Evolutionary conservation across 495 filamentous ascomycete species (phyloP), one percentile per base, ranked within the genome.

Genomic region (Patellaria atrata): DNA sequence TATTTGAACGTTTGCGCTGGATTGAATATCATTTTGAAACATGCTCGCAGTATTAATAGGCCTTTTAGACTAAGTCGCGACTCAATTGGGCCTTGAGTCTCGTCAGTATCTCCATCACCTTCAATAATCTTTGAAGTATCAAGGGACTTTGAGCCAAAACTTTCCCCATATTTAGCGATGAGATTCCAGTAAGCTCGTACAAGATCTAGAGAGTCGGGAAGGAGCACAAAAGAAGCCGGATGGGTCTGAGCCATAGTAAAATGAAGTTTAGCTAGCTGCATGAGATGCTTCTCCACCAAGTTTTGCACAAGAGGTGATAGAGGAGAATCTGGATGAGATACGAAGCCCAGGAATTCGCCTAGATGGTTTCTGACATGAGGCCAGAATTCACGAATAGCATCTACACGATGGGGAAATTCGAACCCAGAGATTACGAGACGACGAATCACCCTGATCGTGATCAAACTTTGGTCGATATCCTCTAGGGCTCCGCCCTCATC

Each of bases 211-310:
- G 82, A 82, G 40, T 80, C 71, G 2, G 84, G 80, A 4, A 97
- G 66, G 9, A 80, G 56, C 0, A 76, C 75, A 57, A 93, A 96
- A 18, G 80, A 76, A 4, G 75, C 74, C 7, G 84, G 76, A 48
- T 87, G 82, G 8, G 56, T 52, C 31, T 64, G 64, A 3, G 77
- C 71, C 77, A 94, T 87, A 25, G 84, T 73, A 15, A 89, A 62
- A 54, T 94, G 86, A 6, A 96, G 63, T 57, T 97, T 96, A 8
- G 87, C 74, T 29, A 94, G 73, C 51, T 94, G 87, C 31, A 91
- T 50, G 5, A 91, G 59, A 41, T 94, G 87, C 46, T 85, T 85
- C 42, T 81, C 79, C n/a, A 91, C 57, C 19, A 75, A 42, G 16
- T 60, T 55, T 16, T 57, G 53, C 6, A 62, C 47, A 19, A 55